Conservation (phyloP, 2,329 filamentous ascomycete species). For the Talaromyces rugulosus region DNA sequence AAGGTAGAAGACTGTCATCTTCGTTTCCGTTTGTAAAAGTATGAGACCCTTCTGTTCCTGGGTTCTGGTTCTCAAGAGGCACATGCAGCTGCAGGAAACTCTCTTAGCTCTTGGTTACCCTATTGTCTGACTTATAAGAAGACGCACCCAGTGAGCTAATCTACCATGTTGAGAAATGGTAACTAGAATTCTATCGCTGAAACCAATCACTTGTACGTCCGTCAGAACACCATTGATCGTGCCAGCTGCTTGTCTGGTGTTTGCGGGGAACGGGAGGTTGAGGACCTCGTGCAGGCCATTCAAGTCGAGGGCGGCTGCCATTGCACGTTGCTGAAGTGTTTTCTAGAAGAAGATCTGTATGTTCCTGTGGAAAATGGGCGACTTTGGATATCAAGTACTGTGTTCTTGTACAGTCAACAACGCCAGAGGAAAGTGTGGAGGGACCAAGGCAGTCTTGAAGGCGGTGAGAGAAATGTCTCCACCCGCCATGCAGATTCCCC, state of each 20-base stretch:
- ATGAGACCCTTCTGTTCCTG: constrained; percentile 33
- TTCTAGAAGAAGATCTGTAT: background rate
- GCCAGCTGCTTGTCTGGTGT: constrained; percentile 56
- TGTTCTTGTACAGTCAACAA: background rate
- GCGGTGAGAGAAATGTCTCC: constrained; percentile 17
- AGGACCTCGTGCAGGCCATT: constrained; percentile 37
- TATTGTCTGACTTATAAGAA: background rate
- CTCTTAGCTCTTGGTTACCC: background rate
- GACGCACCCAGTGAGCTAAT: constrained; percentile 82
- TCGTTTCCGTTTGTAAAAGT: constrained; percentile 34
- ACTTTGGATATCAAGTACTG: background rate
- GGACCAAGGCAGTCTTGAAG: background rate
- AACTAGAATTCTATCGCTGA: constrained; percentile 86
- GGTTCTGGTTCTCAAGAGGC: constrained; percentile 30
- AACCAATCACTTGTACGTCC: constrained; percentile 67
- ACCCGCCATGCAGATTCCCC: background rate
- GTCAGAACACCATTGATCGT: constrained; percentile 66
- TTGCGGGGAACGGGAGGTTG: constrained; percentile 63
- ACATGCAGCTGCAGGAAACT: constrained; percentile 24
- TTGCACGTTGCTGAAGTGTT: constrained; percentile 5
- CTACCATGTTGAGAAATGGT: constrained; percentile 82
- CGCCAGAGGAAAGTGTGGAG: background rate
- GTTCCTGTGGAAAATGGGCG: background rate
- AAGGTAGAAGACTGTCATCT: constrained; percentile 63
- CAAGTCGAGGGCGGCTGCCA: constrained; percentile 23